Evolutionary conservation across 371 early-diverging fungal species (phyloP), one percentile per base, ranked within the genome.

Genomic region (Mortierella sp.): DNA sequence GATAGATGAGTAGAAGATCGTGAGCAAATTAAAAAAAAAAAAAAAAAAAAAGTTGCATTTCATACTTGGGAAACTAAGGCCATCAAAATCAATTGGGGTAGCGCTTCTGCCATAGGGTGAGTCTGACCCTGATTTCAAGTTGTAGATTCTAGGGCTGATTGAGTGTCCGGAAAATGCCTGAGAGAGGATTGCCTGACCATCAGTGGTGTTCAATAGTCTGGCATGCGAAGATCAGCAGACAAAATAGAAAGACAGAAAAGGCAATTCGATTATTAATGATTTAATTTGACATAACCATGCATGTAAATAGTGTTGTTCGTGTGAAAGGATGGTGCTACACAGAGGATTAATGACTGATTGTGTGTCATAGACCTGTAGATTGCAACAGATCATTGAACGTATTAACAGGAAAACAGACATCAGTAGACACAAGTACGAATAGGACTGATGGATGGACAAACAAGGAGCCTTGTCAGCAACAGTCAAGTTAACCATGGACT

Each of bases 21-120:
- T 36, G 36, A 36, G 36, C 6, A 36, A 36, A 36, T 36, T 36
- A 36, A 36, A 36, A 52, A n/a, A 22, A 22, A n/a, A 13, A 55
- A 28, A 8, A 55, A 3, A 55, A 1, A 28, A 1, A 13, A 16
- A 55, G 13, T 4, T 13, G 19, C 19, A 5, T 52, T 2, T 55
- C 72, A 43, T 70, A 81, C 81, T 81, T 13, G 81, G 81, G 63
- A 75, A 81, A 33, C 81, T 81, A 47, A 81, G 76, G 24, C 81
- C 81, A 32, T 81, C 81, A 69, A 81, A 81, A 47, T 71, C 76
- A 40, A 81, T 81, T 3, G 81, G 81, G 8, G 81, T 65, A 21
- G 41, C 24, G 41, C 52, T 58, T 15, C 82, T 72, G 32, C 59
- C 64, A 28, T 69, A 61, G 47, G 72, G 72, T 0, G 36, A 36